phyloP scores from a whole-genome alignment of 2,329 filamentous ascomycete genomes.

The Penicillium thymicola region DNA sequence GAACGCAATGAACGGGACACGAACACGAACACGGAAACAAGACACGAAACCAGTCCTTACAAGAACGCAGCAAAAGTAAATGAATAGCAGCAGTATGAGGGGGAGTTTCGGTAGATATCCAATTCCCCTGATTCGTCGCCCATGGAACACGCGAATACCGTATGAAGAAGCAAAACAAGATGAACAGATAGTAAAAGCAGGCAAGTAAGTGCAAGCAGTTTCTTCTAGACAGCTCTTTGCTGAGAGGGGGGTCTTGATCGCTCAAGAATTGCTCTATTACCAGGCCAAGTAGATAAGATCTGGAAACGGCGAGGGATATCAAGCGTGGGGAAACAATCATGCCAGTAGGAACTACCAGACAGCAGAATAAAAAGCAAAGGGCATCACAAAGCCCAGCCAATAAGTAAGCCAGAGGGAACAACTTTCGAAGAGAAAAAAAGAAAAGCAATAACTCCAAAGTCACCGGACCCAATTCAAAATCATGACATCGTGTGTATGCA shows the following conservation, averaged over 20 bases:
- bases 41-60: conserved; percentile 16
- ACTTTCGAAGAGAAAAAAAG: conserved; percentile 13
- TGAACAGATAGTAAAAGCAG: neutral
- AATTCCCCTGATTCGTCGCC: neutral
- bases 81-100: conserved; percentile 4
- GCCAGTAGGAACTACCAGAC: neutral
- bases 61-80: conserved; percentile 14
- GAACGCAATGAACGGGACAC: conserved; percentile 3
- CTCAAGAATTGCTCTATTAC: conserved; percentile 20
- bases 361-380: neutral
- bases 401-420: neutral
- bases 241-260: conserved; percentile 8
- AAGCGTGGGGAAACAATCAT: conserved; percentile 13
- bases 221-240: conserved; percentile 20
- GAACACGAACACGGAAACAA: conserved; percentile 29
- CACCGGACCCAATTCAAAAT: conserved; percentile 21
- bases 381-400: neutral
- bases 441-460: conserved; percentile 21
- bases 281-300: conserved; percentile 6
- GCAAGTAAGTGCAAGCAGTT: neutral
- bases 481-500: conserved; percentile 25
- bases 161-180: conserved; percentile 9
- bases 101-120: conserved; percentile 3
- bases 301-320: conserved; percentile 22
- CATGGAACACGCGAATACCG: neutral